These are phyloP conservation scores for Podospora fimiseda DNA, from an alignment of 495 filamentous ascomycete genomes.

Conservation along the genomic window DNA sequence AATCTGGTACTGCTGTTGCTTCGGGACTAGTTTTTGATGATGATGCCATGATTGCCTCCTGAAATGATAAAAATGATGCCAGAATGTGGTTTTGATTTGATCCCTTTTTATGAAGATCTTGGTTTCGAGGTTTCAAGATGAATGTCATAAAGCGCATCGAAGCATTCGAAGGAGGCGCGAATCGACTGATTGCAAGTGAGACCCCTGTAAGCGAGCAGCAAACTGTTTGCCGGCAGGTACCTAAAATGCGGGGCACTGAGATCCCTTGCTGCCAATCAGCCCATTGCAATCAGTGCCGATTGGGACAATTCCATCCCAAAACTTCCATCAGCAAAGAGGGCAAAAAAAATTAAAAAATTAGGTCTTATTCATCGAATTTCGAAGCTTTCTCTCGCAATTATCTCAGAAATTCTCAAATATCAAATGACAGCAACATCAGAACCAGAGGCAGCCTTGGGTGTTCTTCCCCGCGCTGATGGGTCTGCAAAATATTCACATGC, in stretches of 20 bases:
- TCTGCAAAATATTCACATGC: conserved; percentile 76
- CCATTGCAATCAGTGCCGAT: conserved; percentile 13
- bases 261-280: conserved; percentile 13
- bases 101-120: background rate
- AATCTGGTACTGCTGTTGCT: background rate
- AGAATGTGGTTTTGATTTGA: background rate
- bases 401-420: no score
- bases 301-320: conserved; percentile 3
- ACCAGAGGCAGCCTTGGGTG: conserved; percentile 45
- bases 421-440: conserved; percentile 40
- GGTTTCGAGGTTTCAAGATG: no score
- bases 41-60: conserved; percentile 3
- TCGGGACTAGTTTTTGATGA: background rate
- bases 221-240: conserved; percentile 10
- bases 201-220: conserved; percentile 10
- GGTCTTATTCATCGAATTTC: background rate
- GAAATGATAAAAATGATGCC: background rate
- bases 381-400: no score
- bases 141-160: no score
- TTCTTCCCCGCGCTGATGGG: conserved; percentile 72
- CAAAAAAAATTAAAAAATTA: background rate
- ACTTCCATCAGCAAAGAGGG: background rate
- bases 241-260: conserved; percentile 19
- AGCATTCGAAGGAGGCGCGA: no score
- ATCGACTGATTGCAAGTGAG: conserved; percentile 1